phyloP scores from a whole-genome alignment of 2,329 filamentous ascomycete species.

The Aspergillus piperis region DNA sequence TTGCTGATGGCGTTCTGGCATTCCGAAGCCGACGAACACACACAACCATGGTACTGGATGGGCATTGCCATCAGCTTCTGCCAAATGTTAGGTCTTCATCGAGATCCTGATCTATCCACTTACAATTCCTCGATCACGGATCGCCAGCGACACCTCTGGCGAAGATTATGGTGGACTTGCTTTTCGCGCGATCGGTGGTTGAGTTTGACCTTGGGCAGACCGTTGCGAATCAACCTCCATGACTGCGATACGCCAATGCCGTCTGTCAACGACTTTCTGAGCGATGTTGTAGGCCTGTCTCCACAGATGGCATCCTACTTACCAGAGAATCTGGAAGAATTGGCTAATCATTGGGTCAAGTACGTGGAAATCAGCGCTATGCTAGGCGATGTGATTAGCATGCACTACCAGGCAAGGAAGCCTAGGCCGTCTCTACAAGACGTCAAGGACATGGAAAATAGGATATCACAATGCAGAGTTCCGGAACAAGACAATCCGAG shows the following conservation, averaged over 20 bases:
- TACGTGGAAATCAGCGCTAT: constrained; percentile 29
- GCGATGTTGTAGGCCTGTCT: constrained; percentile 15
- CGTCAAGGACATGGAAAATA: constrained; percentile 26
- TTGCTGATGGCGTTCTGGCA: constrained; percentile 49
- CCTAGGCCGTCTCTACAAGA: constrained; percentile 20
- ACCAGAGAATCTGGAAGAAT: background rate
- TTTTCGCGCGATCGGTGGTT: constrained; percentile 47
- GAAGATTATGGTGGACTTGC: constrained; percentile 46
- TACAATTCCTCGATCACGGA: constrained; percentile 23
- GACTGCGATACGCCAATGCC: constrained; percentile 41
- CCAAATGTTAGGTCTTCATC: constrained; percentile 48
- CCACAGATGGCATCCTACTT: constrained; percentile 10
- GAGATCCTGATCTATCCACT: constrained; percentile 22
- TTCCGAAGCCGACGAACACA: constrained; percentile 44
- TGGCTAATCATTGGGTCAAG: constrained; percentile 30
- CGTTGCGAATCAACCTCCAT: constrained; percentile 41
- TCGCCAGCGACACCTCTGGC: constrained; percentile 34
- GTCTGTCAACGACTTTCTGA: constrained; percentile 27
- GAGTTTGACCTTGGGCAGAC: constrained; percentile 42
- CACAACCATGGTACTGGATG: constrained; percentile 50
- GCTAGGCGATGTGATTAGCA: constrained; percentile 27
- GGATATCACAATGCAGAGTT: constrained; percentile 20
- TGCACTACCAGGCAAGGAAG: constrained; percentile 27
- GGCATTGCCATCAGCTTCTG: constrained; percentile 48
- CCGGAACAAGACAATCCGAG: constrained; percentile 20